phyloP scores from a whole-genome alignment of 73 alveolate genomes.

The Durusdinium trenchii region DNA sequence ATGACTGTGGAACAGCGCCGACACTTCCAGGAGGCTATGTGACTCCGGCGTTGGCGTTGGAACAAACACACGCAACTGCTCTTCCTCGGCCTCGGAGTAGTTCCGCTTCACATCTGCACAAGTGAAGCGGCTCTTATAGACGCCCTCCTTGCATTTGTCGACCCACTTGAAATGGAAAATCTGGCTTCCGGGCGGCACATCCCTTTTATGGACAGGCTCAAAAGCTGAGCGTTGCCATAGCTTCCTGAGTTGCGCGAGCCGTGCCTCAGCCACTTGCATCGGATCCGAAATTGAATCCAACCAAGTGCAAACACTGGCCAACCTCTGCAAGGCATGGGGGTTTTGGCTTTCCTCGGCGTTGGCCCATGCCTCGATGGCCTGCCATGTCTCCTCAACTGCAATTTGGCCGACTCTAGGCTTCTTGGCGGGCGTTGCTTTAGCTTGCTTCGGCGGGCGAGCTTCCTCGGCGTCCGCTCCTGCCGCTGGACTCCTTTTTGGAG shows the following conservation, averaged over 20 bases:
- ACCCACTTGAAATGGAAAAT: constrained; percentile 19
- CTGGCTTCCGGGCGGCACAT: background rate
- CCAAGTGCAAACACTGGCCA: background rate
- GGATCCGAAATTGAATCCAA: background rate
- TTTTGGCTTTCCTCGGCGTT: background rate
- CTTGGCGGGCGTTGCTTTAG: background rate
- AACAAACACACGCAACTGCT: background rate
- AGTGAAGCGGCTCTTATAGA: background rate
- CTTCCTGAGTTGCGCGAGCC: constrained; percentile 1
- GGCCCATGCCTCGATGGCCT: background rate
- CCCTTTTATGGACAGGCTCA: background rate
- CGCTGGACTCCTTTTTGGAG: background rate
- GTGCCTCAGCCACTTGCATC: background rate
- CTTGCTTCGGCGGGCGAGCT: background rate
- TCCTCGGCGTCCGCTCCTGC: background rate
- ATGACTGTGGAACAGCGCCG: background rate
- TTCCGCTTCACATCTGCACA: background rate
- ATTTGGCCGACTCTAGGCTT: background rate
- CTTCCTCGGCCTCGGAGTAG: background rate
- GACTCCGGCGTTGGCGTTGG: constrained; percentile 46
- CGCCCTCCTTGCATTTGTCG: background rate
- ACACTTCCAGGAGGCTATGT: background rate
- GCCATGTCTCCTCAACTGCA: background rate
- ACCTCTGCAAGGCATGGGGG: background rate
- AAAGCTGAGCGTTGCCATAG: background rate